These are phyloP conservation scores for Eutypa lata DNA, from an alignment of 2,329 filamentous ascomycete genomes.

Conservation along the genomic window DNA sequence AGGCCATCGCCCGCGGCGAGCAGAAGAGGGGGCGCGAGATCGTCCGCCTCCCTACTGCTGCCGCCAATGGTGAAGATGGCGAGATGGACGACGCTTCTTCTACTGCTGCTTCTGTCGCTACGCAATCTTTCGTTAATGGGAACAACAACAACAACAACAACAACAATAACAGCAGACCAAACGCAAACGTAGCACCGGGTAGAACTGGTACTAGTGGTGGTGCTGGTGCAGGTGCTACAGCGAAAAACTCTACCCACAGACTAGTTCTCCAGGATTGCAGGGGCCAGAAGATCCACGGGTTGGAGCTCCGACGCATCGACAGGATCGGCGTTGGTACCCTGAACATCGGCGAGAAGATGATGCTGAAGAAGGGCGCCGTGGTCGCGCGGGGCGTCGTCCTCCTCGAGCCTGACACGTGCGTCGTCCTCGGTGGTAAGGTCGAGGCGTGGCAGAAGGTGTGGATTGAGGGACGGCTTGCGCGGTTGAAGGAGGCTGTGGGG, in stretches of 20 bases:
- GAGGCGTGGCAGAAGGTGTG: conserved; percentile 77
- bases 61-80: conserved; percentile 47
- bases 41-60: conserved; percentile 57
- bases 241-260: conserved; percentile 65
- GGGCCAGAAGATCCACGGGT: conserved; percentile 65
- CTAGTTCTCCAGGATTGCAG: conserved; percentile 77
- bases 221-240: conserved; percentile 7
- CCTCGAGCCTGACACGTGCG: conserved; percentile 65
- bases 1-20: conserved; percentile 70
- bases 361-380: conserved; percentile 62
- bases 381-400: conserved; percentile 77
- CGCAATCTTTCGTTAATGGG: too few species aligned
- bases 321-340: conserved; percentile 63
- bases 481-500: conserved; percentile 60
- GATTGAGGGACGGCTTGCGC: conserved; percentile 67
- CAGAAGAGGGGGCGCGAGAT: conserved; percentile 75
- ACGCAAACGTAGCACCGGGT: conserved; percentile 1
- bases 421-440: conserved; percentile 84
- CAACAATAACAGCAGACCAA: conserved; percentile 2
- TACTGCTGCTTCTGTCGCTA: not conserved
- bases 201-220: not conserved
- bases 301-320: conserved; percentile 68
- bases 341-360: conserved; percentile 76
- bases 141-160: not conserved
- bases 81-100: conserved; percentile 26